These are phyloP conservation scores for Sophora flavescens DNA, from an alignment of 306 rosid species.

Conservation along the genomic window DNA sequence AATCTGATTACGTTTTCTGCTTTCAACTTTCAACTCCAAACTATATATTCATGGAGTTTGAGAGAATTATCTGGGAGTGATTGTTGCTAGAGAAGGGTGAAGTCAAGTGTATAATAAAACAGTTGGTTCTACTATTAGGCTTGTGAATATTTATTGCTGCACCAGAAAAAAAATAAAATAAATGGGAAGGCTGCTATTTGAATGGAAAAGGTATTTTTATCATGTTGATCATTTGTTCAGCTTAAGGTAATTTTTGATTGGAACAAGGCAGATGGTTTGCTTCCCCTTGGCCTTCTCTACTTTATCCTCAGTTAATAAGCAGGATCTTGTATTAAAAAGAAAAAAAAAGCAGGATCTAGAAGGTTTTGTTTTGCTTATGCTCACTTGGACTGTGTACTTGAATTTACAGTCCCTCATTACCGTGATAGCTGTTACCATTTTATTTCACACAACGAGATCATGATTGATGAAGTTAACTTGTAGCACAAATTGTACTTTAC, in stretches of 20 bases:
- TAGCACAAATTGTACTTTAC: no score
- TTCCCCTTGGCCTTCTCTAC: not conserved
- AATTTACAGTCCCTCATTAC: no score
- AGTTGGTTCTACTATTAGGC: slow-evolving; percentile 9
- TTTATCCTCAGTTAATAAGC: no score
- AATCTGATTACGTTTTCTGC: no score
- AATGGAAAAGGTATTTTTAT: not conserved
- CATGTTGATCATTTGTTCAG: not conserved
- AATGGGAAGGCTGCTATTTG: slow-evolving; percentile 8
- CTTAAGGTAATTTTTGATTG: not conserved
- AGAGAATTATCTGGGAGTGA: not conserved
- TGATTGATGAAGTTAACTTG: no score
- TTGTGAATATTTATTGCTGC: slow-evolving; percentile 18
- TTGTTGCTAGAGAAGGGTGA: slow-evolving; percentile 33
- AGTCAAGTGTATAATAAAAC: slow-evolving; percentile 22
- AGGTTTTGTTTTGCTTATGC: no score
- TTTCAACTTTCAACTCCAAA: not conserved
- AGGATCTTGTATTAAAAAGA: no score
- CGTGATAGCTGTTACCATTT: no score
- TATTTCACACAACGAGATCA: no score
- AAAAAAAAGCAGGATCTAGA: no score
- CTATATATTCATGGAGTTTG: not conserved
- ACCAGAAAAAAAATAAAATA: not conserved
- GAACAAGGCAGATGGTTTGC: slow-evolving; percentile 6
- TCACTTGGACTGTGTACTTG: no score